phyloP scores from a whole-genome alignment of 1,284 basidiomycete species.

The Leccinum pallidistipes region DNA sequence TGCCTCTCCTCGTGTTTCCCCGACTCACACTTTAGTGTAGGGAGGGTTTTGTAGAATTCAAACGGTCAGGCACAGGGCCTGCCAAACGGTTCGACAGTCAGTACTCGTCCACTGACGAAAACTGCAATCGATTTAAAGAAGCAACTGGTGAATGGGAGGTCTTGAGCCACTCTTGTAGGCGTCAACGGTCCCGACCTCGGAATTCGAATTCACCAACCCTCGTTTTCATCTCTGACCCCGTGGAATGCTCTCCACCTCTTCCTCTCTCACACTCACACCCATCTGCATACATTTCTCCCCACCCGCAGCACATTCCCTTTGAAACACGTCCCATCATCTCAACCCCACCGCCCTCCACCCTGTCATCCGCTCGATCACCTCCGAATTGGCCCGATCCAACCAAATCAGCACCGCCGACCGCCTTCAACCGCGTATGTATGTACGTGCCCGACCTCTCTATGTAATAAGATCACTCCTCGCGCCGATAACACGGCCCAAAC shows the following conservation, averaged over 20 bases:
- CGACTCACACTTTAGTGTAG: too few relatives aligned
- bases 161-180: too few relatives aligned
- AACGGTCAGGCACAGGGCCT: too few relatives aligned
- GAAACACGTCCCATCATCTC: background rate
- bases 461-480: background rate
- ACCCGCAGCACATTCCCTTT: background rate
- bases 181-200: constrained; percentile 19
- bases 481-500: background rate
- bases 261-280: constrained; percentile 1
- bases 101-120: too few relatives aligned
- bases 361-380: background rate
- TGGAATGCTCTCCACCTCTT: background rate
- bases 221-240: background rate
- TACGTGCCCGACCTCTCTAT: background rate
- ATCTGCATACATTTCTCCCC: background rate
- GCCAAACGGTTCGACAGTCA: too few relatives aligned
- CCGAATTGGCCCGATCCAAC: background rate
- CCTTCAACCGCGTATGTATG: background rate
- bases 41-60: too few relatives aligned
- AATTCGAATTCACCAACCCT: constrained; percentile 20
- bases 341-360: background rate
- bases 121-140: too few relatives aligned
- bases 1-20: too few relatives aligned
- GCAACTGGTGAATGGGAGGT: too few relatives aligned
- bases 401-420: background rate